Evolutionary conservation across 2,329 filamentous ascomycete species (phyloP), one percentile per base, ranked within the genome.

Genomic region (Malbranchea zuffiana): DNA sequence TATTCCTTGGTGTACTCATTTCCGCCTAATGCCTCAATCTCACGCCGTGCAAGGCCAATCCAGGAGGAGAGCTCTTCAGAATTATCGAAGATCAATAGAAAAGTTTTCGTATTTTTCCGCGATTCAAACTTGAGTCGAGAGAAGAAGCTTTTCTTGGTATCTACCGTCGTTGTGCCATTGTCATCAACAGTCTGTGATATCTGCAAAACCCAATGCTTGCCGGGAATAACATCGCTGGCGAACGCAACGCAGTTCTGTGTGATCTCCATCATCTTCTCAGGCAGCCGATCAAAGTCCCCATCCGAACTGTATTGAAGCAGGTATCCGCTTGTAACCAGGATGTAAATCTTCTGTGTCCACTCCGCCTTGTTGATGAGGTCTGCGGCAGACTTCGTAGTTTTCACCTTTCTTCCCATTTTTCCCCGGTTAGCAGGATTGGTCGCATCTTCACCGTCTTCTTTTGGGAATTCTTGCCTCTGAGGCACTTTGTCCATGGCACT

Each of bases 141-240:
- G 23, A 65, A 51, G 10, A 61, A 50, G 16, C 53, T 50, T 35
- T 57, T 60, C 4, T 56, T 48, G 3, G 48, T 43, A 23, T 62
- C 58, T 3, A 46, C 43, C 4, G 50, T 41, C 16, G 29, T 36
- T 3, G 31, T 32, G 15, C 46, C 52, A 30, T 57, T 54, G 6
- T 57, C 51, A 21, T 50, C 45, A 3, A 54, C 46, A 3, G 53
- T 55, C 23, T 63, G 57, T 8, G 62, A 65, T 8, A 69, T 52
- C 39, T 67, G 65, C 26, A 69, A 45, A 3, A 68, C 65, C 58
- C 60, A 68, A 39, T 64, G 66, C 41, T 60, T 65, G 2, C 66
- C 66, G 0, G 64, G 63, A 40, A 69, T 64, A 5, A 61, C 64
- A 49, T 69, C 66, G 43, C 63, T 66, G 2, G 62, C 66, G 48